phyloP scores from a whole-genome alignment of 2,329 filamentous ascomycete genomes.

The Colletotrichum navitas region DNA sequence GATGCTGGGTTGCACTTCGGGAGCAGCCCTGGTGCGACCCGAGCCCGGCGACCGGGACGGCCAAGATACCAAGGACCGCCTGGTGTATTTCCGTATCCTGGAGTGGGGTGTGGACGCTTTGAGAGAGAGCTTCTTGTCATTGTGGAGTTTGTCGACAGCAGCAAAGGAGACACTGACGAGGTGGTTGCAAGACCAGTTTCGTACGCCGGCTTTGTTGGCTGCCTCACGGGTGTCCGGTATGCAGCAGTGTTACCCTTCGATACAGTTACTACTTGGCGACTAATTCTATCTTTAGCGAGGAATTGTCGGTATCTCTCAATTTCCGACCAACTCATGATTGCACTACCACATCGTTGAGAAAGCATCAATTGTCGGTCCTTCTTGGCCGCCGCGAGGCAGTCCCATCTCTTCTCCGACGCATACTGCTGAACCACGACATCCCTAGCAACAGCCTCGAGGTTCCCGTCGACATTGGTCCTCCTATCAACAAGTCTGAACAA shows the following conservation, averaged over 20 bases:
- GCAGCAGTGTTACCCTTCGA: constrained; percentile 23
- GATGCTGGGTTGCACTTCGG: constrained; percentile 73
- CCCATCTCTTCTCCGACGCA: constrained; percentile 61
- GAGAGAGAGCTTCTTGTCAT: constrained; percentile 63
- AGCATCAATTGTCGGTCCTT: constrained; percentile 66
- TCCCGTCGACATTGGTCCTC: not conserved
- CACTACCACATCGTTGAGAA: constrained; percentile 50
- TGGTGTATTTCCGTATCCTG: constrained; percentile 66
- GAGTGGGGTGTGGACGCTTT: constrained; percentile 68
- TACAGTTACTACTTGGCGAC: not conserved
- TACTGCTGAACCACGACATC: constrained; percentile 41
- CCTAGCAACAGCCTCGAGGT: not conserved
- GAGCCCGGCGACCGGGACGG: no score
- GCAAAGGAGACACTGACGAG: constrained; percentile 45
- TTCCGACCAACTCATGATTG: constrained; percentile 63
- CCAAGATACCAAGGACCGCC: constrained; percentile 43
- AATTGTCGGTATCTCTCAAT: constrained; percentile 62
- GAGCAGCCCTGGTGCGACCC: constrained; percentile 44
- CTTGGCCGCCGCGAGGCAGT: constrained; percentile 67
- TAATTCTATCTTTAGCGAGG: constrained; percentile 46
- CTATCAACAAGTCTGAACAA: not conserved
- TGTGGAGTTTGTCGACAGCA: constrained; percentile 60
- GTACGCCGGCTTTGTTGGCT: constrained; percentile 65
- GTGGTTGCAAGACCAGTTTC: constrained; percentile 62
- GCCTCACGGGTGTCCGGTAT: constrained; percentile 62